phyloP scores from a whole-genome alignment of 78 protist species.

The Dictyostelium citrinum region DNA sequence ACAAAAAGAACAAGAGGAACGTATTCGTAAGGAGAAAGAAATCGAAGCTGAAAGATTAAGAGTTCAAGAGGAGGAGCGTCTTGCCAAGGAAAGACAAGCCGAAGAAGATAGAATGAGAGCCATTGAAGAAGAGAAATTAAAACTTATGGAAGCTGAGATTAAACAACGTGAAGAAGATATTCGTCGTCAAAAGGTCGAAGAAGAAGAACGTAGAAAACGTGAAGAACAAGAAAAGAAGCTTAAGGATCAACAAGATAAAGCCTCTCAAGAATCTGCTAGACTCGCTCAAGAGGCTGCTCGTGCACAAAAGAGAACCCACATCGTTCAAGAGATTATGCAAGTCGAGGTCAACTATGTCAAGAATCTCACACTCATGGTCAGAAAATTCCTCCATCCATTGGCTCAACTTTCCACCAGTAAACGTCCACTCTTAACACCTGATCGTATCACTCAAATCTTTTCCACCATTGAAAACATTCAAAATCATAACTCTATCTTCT shows the following conservation, averaged over 20 bases:
- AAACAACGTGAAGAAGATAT: constrained; percentile 50
- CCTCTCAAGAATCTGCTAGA: constrained; percentile 70
- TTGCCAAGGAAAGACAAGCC: constrained; percentile 18
- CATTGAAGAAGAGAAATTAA: constrained; percentile 37
- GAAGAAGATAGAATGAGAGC: constrained; percentile 31
- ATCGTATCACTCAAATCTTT: constrained; percentile 43
- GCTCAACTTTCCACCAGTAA: constrained; percentile 15
- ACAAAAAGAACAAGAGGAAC: constrained; percentile 26
- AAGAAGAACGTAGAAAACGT: constrained; percentile 27
- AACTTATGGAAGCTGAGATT: constrained; percentile 48
- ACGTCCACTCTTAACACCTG: constrained; percentile 48
- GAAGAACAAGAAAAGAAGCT: constrained; percentile 49
- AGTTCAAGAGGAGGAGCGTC: neutral
- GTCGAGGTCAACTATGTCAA: constrained; percentile 72
- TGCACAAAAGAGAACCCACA: constrained; percentile 66
- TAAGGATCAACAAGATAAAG: constrained; percentile 69
- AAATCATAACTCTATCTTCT: constrained; percentile 37
- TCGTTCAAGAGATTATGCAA: constrained; percentile 73
- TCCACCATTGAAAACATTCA: constrained; percentile 66
- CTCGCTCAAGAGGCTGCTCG: constrained; percentile 64
- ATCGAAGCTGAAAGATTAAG: constrained; percentile 1
- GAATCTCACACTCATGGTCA: constrained; percentile 36
- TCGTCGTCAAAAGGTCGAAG: neutral
- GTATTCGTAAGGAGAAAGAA: neutral
- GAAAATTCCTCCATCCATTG: constrained; percentile 69